phyloP scores from a whole-genome alignment of 179 eudicot species.

The Drosera spatulata region DNA sequence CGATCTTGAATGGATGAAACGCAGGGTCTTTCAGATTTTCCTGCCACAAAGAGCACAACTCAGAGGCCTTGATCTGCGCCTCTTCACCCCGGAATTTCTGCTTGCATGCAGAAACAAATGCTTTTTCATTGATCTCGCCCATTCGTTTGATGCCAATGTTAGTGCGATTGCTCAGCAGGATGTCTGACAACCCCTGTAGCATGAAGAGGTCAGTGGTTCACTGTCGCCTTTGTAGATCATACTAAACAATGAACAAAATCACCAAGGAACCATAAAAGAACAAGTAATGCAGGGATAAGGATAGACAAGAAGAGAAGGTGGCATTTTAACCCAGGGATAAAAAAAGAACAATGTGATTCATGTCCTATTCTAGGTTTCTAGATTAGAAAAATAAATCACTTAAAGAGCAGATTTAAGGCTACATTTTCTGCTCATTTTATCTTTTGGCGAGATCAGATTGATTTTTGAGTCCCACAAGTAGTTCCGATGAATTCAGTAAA shows the following conservation, averaged over 20 bases:
- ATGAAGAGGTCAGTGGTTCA: not conserved
- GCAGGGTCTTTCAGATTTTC: conserved; percentile 55
- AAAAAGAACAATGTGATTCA: too few species aligned
- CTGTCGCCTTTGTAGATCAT: too few species aligned
- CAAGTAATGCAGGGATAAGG: too few species aligned
- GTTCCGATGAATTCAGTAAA: not conserved
- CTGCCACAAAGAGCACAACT: conserved; percentile 80
- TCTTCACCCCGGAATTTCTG: conserved; percentile 38
- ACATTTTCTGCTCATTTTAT: too few species aligned
- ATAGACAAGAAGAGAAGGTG: too few species aligned
- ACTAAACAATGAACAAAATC: too few species aligned
- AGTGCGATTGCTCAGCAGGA: conserved; percentile 28
- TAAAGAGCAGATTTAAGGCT: too few species aligned
- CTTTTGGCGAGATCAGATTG: not conserved
- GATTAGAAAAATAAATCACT: too few species aligned
- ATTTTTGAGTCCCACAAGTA: not conserved
- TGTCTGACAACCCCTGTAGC: conserved; percentile 43
- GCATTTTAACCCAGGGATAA: too few species aligned
- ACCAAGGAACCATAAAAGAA: too few species aligned
- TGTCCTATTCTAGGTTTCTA: too few species aligned
- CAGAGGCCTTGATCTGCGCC: conserved; percentile 51
- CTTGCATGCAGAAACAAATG: conserved; percentile 43
- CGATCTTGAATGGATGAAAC: conserved; percentile 73
- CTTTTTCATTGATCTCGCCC: conserved; percentile 78
- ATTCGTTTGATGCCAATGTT: conserved; percentile 66